Base-by-base conservation (phyloP, 208 protist genomes). In the Crithidia thermophila region DNA sequence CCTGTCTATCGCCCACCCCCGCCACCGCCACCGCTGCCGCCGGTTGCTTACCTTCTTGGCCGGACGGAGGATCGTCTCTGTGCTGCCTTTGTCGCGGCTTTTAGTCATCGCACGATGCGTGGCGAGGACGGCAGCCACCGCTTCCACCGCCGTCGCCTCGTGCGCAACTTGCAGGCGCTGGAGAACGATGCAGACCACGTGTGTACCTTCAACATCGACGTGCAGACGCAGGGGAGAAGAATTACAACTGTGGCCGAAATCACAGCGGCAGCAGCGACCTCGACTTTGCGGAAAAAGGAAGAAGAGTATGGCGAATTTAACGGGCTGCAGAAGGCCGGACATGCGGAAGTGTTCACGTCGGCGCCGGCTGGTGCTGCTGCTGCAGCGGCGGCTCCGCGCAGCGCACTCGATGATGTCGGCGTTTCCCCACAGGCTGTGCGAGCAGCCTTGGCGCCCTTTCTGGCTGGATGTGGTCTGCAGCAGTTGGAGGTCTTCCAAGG, bases 31-130 rank as follows among this genome's bases (percentile, higher is more conserved):
- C 27, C 42, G 33, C 36, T 64, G 20, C 61, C 46, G 23, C 59
- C 50, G 14, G 73, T 67, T 14, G 40, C 51, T 40, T 78, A 69
- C 21, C 10, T 51, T 7, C 66, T 91, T 53, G 88, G 88, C 5
- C 33, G 51, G 30, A 28, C 63, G 1, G 75, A 88, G 34, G 80
- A 87, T 25, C 89, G 89, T 16, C 73, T 94, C 18, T 79, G 73
- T 34, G 85, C 86, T 13, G 89, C 89, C 3, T 94, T 84, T 60
- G 73, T 94, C 0, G 85, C 89, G 2, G 77, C 86, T 14, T 94
- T 88, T 62, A 77, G 82, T 2, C 60, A 78, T 16, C 76, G 86
- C 49, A 94, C 84, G 18, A 69, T 94, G 68, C 78, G 76, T 16
- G 86, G 82, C 63, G 85, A 92, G 49, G 84, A 92, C 56, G 84